Evolutionary conservation across 139 green algal genomes (phyloP), one percentile per base, ranked within the genome.

Genomic region (Micromonas pusilla): DNA sequence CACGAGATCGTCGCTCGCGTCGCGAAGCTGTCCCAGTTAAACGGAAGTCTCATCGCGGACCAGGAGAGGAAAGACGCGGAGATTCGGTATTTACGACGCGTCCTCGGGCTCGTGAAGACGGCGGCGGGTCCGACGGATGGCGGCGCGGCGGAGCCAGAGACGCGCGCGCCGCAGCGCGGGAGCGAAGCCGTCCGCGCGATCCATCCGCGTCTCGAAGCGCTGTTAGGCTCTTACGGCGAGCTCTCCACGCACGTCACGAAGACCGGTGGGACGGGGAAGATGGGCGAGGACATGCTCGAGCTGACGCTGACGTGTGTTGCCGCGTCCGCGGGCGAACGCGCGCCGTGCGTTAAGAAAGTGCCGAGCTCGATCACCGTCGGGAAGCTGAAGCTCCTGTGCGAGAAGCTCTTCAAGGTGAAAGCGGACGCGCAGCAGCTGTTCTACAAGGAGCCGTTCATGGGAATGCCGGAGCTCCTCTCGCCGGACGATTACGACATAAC

Each of bases 341-440:
- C 20, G 25, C 25, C 70, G 2, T n/a, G 30, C 23, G 5, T 3
- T 2, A 76, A 76, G 70, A 76, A 76, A 36, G 25, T 76, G 25
- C 70, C 70, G 45, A 33, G 5, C 5, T 34, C 32, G 19, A 64
- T 54, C 33, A 76, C 70, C 3, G 34, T 76, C 6, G 70, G 70
- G 2, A 76, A 76, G 30, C 32, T 76, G 25, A 76, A 76, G 70
- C 70, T 76, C 4, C n/a, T 76, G 70, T 76, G 70, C n/a, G 31
- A 52, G 32, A 76, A 76, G 70, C 70, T 76, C 3, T 76, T 76
- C 70, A 76, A 76, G 6, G 63, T 70, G 63, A 70, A 70, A 25
- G 31, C 26, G n/a, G 31, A 6, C 1, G 28, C 28, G 28, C 28
- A 70, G 63, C 28, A 70, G 63, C 31, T 70, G 31, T 70, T 37